Evolutionary conservation across 805 yeast genomes (phyloP).

Genomic region (Saccharomycodes ludwigii): DNA sequence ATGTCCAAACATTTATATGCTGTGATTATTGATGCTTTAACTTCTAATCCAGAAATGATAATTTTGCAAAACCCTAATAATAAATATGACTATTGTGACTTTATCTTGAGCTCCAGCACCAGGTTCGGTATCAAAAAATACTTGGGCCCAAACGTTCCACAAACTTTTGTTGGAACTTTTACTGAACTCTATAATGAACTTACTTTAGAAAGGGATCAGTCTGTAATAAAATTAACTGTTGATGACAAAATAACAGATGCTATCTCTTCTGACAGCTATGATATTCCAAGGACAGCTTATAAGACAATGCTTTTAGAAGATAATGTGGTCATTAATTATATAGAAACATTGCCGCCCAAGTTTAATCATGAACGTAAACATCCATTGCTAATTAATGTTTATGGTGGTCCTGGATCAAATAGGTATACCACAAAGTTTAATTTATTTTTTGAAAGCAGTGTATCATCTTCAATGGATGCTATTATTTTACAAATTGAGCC

Average conservation of each 20-base stretch:
- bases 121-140: constrained; percentile 26
- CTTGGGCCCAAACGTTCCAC: constrained; percentile 17
- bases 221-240: constrained; percentile 10
- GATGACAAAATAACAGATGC: constrained; percentile 8
- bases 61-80: constrained; percentile 13
- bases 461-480: constrained; percentile 44
- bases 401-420: constrained; percentile 78
- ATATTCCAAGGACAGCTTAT: constrained; percentile 33
- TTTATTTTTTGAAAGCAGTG: constrained; percentile 46
- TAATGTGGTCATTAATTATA: constrained; percentile 33
- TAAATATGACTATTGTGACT: constrained; percentile 26
- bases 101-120: constrained; percentile 45
- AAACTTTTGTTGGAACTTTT: constrained; percentile 17
- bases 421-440: constrained; percentile 35
- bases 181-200: too few relatives aligned
- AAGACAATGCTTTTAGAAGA: constrained; percentile 29
- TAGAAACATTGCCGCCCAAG: constrained; percentile 48
- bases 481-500: constrained; percentile 64
- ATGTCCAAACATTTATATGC: constrained; percentile 50
- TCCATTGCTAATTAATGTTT: constrained; percentile 56
- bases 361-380: constrained; percentile 35
- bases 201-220: constrained; percentile 2
- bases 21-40: constrained; percentile 25
- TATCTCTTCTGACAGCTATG: constrained; percentile 25
- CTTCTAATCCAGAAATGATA: constrained; percentile 7